Conservation (phyloP, 345 rosid genomes). For the Citrus reticulata region DNA sequence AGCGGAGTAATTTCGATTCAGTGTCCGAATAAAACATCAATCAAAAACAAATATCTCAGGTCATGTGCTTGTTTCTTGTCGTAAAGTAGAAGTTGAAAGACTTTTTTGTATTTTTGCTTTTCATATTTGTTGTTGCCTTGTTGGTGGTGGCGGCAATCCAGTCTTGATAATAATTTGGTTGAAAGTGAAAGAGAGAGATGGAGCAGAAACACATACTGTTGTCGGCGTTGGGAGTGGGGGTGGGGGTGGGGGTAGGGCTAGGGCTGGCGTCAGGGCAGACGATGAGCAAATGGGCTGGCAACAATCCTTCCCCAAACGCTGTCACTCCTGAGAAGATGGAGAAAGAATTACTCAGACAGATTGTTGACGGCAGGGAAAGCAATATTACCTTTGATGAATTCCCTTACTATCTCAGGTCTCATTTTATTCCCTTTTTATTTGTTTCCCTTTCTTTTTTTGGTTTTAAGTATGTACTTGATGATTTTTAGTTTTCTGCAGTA, state of each 20-base stretch:
- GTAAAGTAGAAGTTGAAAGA: neutral
- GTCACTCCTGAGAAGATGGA: constrained; percentile 41
- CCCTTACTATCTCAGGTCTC: constrained; percentile 67
- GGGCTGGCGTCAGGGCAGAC: constrained; percentile 57
- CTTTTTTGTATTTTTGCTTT: too few species aligned
- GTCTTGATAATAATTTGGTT: too few species aligned
- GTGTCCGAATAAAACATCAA: neutral
- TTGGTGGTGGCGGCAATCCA: too few species aligned
- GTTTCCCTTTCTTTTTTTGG: too few species aligned
- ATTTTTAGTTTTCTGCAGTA: neutral
- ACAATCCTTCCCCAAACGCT: constrained; percentile 10
- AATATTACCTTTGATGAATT: constrained; percentile 63
- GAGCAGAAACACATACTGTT: constrained; percentile 50
- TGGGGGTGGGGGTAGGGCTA: constrained; percentile 56
- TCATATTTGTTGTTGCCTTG: too few species aligned
- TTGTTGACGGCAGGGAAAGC: constrained; percentile 62
- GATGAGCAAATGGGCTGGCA: constrained; percentile 48
- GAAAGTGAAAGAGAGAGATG: constrained; percentile 19
- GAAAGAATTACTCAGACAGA: constrained; percentile 47
- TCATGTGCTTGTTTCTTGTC: neutral
- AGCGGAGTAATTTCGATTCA: neutral
- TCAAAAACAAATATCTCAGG: too few species aligned
- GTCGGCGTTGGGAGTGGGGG: constrained; percentile 64
- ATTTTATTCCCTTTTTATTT: neutral
- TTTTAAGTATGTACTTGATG: neutral